Base-by-base conservation (phyloP, 768 basidiomycete species). In the Candolleomyces aberdarensis region DNA sequence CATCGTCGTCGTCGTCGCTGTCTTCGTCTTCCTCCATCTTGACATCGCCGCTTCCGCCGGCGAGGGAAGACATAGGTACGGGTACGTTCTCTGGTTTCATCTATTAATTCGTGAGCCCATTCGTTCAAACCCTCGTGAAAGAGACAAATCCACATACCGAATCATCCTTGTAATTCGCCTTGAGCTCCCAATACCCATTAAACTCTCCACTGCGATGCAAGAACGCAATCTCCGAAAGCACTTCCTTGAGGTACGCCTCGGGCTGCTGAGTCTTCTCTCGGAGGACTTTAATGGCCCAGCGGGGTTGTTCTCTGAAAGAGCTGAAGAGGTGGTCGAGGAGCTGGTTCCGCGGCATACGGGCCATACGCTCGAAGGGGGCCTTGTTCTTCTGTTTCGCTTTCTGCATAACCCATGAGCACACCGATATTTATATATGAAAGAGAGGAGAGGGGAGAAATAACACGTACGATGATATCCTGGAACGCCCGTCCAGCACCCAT, bases 261-360 rank as follows among this genome's bases (percentile, higher is more conserved):
- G 93, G 92, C 70, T 96, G 93, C 70, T 92, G 88, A 0, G 91
- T 91, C 63, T 83, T 84, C 67, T 92, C 89, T 47, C 91, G 84
- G 57, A 94, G 76, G 1, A 83, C 76, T 64, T 87, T 88, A 71
- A 94, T 86, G 60, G 84, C 79, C 94, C 94, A 98, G 55, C 85
- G 86, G n/a, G 87, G 83, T 48, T 82, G 82, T 62, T 93, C 86
- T 61, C 84, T 82, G 79, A 96, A 98, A 6, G 87, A 78, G 2
- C 75, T 66, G 74, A 96, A 96, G 46, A 97, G 80, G 58, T 88
- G 76, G 71, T 97, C 93, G 72, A 94, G 80, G 8, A 97, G 83
- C 69, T 96, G 90, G 75, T 94, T 90, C 58, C 89, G 82, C 6
- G 93, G 92, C 75, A 97, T 87, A 70, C 95, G 91, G n/a, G 91